Conservation (phyloP, 1,284 basidiomycete genomes). For the Bjerkandera adusta region DNA sequence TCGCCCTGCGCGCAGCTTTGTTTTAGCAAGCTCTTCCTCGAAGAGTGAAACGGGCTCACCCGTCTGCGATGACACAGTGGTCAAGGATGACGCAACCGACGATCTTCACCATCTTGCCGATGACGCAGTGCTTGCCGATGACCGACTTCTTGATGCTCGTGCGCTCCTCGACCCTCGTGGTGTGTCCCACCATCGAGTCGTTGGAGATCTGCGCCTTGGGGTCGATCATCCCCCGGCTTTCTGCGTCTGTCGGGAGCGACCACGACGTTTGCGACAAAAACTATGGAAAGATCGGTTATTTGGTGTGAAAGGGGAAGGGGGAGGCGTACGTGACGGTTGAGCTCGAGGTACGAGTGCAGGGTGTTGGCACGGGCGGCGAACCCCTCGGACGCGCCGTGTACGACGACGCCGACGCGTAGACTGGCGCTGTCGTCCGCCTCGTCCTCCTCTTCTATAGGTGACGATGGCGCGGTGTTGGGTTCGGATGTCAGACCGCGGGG, state of each 20-base stretch:
- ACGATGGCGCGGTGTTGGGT: constrained; percentile 35
- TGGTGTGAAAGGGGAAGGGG: constrained; percentile 9
- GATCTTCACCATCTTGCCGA: constrained; percentile 86
- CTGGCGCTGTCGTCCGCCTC: constrained; percentile 37
- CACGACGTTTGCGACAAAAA: constrained; percentile 52
- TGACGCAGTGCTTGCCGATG: constrained; percentile 85
- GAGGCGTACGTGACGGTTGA: constrained; percentile 72
- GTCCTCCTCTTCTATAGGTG: constrained; percentile 44
- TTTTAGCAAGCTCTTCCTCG: too few relatives aligned
- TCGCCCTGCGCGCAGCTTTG: constrained; percentile 66
- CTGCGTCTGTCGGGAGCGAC: constrained; percentile 54
- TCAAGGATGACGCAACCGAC: constrained; percentile 89
- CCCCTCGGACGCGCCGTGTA: constrained; percentile 55
- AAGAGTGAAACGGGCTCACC: constrained; percentile 45
- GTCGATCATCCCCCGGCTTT: constrained; percentile 66
- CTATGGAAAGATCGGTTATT: constrained; percentile 21
- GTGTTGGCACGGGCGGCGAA: constrained; percentile 81
- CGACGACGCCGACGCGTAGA: constrained; percentile 58
- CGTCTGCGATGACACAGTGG: constrained; percentile 85
- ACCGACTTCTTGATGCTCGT: constrained; percentile 87
- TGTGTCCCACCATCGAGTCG: constrained; percentile 83
- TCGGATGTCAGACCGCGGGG: constrained; percentile 18
- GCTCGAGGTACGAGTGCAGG: constrained; percentile 79
- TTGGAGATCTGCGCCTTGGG: constrained; percentile 81
- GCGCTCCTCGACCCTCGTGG: constrained; percentile 81